These are phyloP conservation scores for Zasmidium citrigriseum DNA, from an alignment of 2,329 filamentous ascomycete genomes.

Conservation along the genomic window DNA sequence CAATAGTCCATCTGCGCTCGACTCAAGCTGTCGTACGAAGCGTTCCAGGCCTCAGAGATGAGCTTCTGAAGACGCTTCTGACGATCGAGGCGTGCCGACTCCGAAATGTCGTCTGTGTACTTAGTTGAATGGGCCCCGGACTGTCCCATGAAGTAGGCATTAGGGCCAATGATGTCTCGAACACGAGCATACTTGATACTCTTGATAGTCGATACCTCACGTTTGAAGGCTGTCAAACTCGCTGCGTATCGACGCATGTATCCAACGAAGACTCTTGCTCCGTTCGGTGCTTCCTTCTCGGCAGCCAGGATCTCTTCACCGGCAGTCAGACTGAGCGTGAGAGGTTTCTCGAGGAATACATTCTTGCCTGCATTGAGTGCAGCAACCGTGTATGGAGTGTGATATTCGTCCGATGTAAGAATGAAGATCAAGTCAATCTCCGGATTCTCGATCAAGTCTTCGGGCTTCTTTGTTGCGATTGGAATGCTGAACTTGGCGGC, in stretches of 20 bases:
- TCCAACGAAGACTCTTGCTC: conserved; percentile 57
- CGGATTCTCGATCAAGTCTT: conserved; percentile 42
- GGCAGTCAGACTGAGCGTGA: conserved; percentile 52
- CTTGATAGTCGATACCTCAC: conserved; percentile 54
- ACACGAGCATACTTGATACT: conserved; percentile 59
- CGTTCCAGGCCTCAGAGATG: conserved; percentile 31
- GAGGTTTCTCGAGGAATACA: conserved; percentile 62
- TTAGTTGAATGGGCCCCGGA: conserved; percentile 51
- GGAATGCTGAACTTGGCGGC: conserved; percentile 37
- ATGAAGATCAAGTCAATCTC: conserved; percentile 59
- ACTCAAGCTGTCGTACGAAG: neutral
- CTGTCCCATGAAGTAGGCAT: conserved; percentile 50
- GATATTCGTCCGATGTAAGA: conserved; percentile 55
- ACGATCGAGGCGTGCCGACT: neutral
- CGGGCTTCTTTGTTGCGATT: conserved; percentile 39
- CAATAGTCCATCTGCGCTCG: neutral
- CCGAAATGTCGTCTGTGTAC: conserved; percentile 44
- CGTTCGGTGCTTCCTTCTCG: conserved; percentile 45
- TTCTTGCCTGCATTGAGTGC: conserved; percentile 58
- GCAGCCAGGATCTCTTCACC: conserved; percentile 52
- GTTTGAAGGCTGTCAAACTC: conserved; percentile 54
- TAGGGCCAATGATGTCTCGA: conserved; percentile 58
- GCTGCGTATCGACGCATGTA: conserved; percentile 64
- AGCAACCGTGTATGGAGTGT: conserved; percentile 53
- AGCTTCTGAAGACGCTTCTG: conserved; percentile 21